phyloP scores from a whole-genome alignment of 179 eudicot species.

The Heliamphora pulchella region DNA sequence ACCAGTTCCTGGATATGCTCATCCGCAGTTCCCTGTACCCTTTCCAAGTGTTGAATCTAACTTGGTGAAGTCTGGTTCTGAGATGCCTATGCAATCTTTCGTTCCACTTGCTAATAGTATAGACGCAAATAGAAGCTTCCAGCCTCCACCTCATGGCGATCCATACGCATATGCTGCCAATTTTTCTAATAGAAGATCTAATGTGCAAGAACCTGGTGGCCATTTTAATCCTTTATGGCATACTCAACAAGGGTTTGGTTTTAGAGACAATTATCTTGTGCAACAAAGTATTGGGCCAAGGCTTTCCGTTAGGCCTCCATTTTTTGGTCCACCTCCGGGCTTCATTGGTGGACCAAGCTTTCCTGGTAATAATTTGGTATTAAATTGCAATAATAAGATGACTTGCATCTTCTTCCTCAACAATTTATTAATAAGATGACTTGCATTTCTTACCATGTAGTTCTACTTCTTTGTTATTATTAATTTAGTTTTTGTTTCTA shows the following conservation, averaged over 20 bases:
- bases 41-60: slow-evolving; percentile 43
- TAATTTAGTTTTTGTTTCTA: not conserved
- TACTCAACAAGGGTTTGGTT: slow-evolving; percentile 43
- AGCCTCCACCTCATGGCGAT: slow-evolving; percentile 39
- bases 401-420: not conserved
- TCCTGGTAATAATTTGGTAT: slow-evolving; percentile 45
- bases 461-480: not conserved
- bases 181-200: slow-evolving; percentile 39
- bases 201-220: slow-evolving; percentile 44
- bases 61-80: slow-evolving; percentile 36
- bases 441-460: slow-evolving; percentile 9
- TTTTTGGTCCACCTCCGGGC: slow-evolving; percentile 46
- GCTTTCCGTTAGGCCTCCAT: slow-evolving; percentile 51
- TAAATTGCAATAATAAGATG: not conserved
- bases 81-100: slow-evolving; percentile 42
- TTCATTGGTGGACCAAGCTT: slow-evolving; percentile 56
- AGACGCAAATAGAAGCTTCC: slow-evolving; percentile 33
- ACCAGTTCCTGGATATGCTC: slow-evolving; percentile 54
- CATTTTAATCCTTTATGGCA: slow-evolving; percentile 39
- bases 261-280: slow-evolving; percentile 38
- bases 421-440: not conserved
- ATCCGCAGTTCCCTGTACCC: slow-evolving; percentile 44
- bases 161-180: slow-evolving; percentile 32
- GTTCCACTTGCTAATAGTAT: slow-evolving; percentile 36
- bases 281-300: slow-evolving; percentile 56